phyloP scores from a whole-genome alignment of 2,329 filamentous ascomycete species.

The Sclerotinia subarctica region DNA sequence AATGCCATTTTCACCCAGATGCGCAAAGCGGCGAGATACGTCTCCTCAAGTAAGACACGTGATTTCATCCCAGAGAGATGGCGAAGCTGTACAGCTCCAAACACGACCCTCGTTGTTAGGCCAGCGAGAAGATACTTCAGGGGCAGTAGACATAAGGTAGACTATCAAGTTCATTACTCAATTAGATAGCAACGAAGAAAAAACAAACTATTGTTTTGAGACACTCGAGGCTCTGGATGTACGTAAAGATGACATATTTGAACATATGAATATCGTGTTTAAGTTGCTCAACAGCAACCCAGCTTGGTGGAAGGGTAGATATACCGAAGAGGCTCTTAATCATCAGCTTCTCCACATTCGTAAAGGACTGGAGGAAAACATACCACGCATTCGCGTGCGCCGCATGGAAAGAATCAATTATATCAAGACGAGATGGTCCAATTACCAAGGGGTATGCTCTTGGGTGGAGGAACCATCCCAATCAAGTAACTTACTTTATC shows the following conservation, averaged over 20 bases:
- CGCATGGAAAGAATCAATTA: not conserved
- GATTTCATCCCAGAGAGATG: not conserved
- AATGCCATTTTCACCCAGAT: not conserved
- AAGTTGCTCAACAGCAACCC: not conserved
- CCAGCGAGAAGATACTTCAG: not conserved
- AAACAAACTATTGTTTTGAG: not conserved
- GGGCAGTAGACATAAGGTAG: not conserved
- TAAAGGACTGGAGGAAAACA: not conserved
- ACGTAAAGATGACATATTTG: not conserved
- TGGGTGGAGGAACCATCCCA: not conserved
- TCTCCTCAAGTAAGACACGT: not conserved
- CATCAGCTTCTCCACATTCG: not conserved
- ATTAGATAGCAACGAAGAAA: not conserved
- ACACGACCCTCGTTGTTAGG: not conserved
- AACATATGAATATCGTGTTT: not conserved
- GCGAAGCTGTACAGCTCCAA: not conserved
- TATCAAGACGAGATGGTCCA: not conserved
- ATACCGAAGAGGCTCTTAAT: not conserved
- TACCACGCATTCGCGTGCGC: not conserved
- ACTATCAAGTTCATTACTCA: not conserved
- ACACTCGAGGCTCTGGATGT: not conserved
- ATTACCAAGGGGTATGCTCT: not conserved
- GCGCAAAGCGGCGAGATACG: too few species aligned
- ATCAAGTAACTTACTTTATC: constrained; percentile 2
- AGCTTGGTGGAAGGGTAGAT: not conserved